Conservation (phyloP, 306 rosid species). For the Mucuna pruriens region DNA sequence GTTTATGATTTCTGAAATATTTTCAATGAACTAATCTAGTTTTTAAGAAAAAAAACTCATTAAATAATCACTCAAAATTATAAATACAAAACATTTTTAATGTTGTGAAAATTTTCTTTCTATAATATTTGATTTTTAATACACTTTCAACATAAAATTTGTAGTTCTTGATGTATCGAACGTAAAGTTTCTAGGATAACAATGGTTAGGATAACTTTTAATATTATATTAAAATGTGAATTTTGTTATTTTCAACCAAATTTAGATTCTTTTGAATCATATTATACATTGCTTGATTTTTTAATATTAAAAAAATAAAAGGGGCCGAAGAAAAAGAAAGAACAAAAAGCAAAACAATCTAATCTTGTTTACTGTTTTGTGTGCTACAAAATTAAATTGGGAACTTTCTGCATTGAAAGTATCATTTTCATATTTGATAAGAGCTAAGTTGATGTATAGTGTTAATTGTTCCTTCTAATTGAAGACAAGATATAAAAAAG, state of each 20-base stretch:
- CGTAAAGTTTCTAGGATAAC: too few relatives aligned
- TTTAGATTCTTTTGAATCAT: background rate
- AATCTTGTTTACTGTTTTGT: conserved; percentile 21
- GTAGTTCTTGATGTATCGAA: too few relatives aligned
- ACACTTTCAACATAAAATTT: too few relatives aligned
- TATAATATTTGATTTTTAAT: too few relatives aligned
- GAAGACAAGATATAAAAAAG: conserved; percentile 41
- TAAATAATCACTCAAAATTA: background rate
- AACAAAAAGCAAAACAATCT: conserved; percentile 22
- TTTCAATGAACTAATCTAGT: background rate
- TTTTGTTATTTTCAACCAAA: too few relatives aligned
- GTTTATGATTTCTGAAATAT: background rate
- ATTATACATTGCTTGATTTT: too few relatives aligned
- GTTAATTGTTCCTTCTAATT: conserved; percentile 50
- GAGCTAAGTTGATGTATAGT: conserved; percentile 31
- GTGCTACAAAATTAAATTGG: conserved; percentile 20
- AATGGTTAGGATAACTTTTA: too few relatives aligned
- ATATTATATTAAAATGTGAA: too few relatives aligned
- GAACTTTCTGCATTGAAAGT: background rate
- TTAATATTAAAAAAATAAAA: too few relatives aligned
- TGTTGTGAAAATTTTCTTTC: background rate
- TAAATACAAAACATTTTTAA: background rate
- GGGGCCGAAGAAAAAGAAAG: too few relatives aligned
- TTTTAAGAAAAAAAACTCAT: background rate
- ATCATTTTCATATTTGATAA: background rate